Evolutionary conservation across 768 basidiomycete genomes (phyloP), one percentile per base, ranked within the genome.

Genomic region (Multifurca ochricompacta): DNA sequence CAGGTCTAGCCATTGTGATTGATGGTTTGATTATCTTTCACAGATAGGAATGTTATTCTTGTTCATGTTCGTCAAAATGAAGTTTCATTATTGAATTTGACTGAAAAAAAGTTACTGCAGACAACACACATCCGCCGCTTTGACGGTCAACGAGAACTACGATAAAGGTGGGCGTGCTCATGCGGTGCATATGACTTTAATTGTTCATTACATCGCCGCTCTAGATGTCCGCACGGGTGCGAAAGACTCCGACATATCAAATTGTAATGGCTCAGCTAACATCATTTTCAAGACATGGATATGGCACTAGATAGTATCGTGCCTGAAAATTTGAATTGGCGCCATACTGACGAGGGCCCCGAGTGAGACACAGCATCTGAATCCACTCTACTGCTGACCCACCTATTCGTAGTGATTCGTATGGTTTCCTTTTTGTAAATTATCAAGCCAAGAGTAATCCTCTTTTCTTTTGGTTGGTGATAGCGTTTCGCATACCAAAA

Each of bases 261-360:
- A 23, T 34, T 41, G 48, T 14, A 39, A 68, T 69, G 3, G 13
- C 73, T 62, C 68, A 73, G 34, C 32, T 40, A 9, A 28, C 14
- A 9, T 42, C 19, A 21, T 14, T 31, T 13, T 1, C 54, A 56
- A 88, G 93, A 96, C 65, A 94, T 96, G 92, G 83, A 90, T 63
- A 95, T 94, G 90, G 89, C 90, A 4, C 71, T 96, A 18, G 93
- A 96, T 69, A 77, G 70, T 28, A 82, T 96, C 54, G 91, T 97
- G 0, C 93, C 93, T 0, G 92, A 96, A 66, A 75, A 66, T 13
- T 71, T 94, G 13, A 69, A 79, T 48, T 95, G 92, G 91, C 71
- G 73, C 35, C 93, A 96, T 67, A 89, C 83, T 0, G 91, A 92
- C 65, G 93, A 97, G 73, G 92, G 91, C 19, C 87, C 84, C 42